Evolutionary conservation across 2,329 filamentous ascomycete genomes (phyloP).

Genomic region (Talaromyces albobiverticillius): DNA sequence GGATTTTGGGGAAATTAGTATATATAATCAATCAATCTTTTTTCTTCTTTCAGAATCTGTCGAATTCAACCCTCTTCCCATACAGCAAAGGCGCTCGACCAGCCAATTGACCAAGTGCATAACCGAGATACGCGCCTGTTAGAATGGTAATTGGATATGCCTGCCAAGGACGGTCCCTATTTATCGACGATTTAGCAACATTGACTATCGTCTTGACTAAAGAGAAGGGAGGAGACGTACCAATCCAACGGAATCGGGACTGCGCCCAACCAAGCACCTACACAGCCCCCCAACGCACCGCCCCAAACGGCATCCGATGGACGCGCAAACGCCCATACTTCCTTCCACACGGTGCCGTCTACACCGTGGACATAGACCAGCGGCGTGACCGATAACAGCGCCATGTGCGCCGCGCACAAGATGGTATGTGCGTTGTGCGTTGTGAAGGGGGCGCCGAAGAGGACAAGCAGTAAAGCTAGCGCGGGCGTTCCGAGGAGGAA

Average conservation of each 20-base stretch:
- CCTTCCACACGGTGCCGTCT: conserved; percentile 66
- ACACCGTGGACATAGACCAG: conserved; percentile 84
- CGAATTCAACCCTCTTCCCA: conserved; percentile 17
- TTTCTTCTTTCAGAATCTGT: not conserved
- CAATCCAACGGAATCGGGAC: conserved; percentile 95
- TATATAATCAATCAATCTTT: not conserved
- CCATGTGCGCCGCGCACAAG: conserved; percentile 76
- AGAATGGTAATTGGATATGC: conserved; percentile 93
- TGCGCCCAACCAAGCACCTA: conserved; percentile 90
- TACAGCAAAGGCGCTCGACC: conserved; percentile 25
- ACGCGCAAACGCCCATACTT: conserved; percentile 64
- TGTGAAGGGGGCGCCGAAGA: conserved; percentile 88
- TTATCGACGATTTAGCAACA: conserved; percentile 5
- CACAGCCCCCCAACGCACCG: conserved; percentile 69
- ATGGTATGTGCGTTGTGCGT: conserved; percentile 76
- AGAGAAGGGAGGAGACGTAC: conserved; percentile 41
- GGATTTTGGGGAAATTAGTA: not conserved
- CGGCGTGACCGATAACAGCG: conserved; percentile 73
- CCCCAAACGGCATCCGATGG: conserved; percentile 85
- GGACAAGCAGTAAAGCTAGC: conserved; percentile 64
- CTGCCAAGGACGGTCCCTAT: conserved; percentile 95
- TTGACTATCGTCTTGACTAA: not conserved
- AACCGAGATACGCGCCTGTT: conserved; percentile 76
- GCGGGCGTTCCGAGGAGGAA: conserved; percentile 55
- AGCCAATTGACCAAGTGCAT: conserved; percentile 57